A percentile compares a stretch with the other conserved stretches of the same genome.
These are phyloP conservation scores for Phylloporus sp. DNA, from an alignment of 768 basidiomycete species.

Conservation along the genomic window DNA sequence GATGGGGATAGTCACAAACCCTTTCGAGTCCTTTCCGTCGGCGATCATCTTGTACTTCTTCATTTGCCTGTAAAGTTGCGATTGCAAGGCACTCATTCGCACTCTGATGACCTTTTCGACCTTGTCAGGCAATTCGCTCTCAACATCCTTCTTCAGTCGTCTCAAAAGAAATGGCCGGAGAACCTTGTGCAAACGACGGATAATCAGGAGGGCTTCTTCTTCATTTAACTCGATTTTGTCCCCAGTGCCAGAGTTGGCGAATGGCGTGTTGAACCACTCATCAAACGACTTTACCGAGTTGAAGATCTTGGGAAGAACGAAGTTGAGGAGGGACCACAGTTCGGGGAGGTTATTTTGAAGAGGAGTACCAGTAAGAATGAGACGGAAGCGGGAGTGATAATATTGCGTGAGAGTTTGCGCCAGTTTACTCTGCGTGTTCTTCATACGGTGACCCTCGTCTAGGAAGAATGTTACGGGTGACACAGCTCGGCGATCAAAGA, in stretches of 20 bases:
- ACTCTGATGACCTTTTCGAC: constrained; percentile 98
- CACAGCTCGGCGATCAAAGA: not conserved
- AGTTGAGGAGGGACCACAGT: constrained; percentile 93
- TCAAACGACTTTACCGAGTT: constrained; percentile 99
- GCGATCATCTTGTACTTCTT: constrained; percentile 98
- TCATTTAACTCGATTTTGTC: constrained; percentile 99
- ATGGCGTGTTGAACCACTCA: constrained; percentile 99
- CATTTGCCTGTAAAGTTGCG: constrained; percentile 94
- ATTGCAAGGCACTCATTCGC: constrained; percentile 89
- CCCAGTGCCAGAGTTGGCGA: constrained; percentile 94
- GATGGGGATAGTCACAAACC: constrained; percentile 42
- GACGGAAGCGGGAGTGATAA: constrained; percentile 89
- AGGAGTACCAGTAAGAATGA: constrained; percentile 94
- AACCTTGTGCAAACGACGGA: constrained; percentile 94
- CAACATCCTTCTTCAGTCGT: constrained; percentile 93
- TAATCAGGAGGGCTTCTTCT: constrained; percentile 98
- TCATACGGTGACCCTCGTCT: constrained; percentile 99
- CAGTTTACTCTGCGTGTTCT: constrained; percentile 90
- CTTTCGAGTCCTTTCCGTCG: constrained; percentile 69
- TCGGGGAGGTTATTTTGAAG: constrained; percentile 97
- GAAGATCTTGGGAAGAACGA: constrained; percentile 92
- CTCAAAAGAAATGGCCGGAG: constrained; percentile 91
- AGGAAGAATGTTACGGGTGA: constrained; percentile 1
- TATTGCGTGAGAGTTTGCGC: constrained; percentile 86
- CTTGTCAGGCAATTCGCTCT: constrained; percentile 93